Evolutionary conservation across 2,329 filamentous ascomycete genomes (phyloP), one percentile per base, ranked within the genome.

Genomic region (Periconia macrospinosa): DNA sequence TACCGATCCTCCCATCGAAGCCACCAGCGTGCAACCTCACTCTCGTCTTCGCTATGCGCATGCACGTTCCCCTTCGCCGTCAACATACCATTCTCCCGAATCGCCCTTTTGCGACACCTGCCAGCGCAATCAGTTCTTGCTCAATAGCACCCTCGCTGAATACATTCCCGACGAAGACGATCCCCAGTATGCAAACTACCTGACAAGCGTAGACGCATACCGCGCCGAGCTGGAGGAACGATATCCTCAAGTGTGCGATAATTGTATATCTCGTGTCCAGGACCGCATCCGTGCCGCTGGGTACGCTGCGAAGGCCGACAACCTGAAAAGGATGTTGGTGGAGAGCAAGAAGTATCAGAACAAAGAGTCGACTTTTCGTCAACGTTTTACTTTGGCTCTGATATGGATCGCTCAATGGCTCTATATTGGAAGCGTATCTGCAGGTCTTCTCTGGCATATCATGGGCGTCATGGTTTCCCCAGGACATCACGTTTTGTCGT

Each of bases 171-270:
- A 83, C 19, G 75, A 81, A 42, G 76, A 80, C 20, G 84, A 93
- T 60, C 86, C 89, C 0, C 81, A 88, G 49, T 91, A 92, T 70
- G 77, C 76, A 3, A 80, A 85, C 55, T 87, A 87, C 58, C 88
- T 92, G 70, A 81, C 81, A 50, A 82, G 83, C 46, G 88, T 90
- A 63, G 87, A 86, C 59, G 80, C 81, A 35, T 96, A 89, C 71
- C 86, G 87, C 56, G 81, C 80, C 56, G 81, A 86, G 48, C 80
- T 97, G 17, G 92, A 97, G 76, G 80, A 85, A 64, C 84, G 89
- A 47, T 97, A 97, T 68, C 94, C 94, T 0, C 91, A 94, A 68
- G 88, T 96, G 54, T 99, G 94, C 76, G 83, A 83, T 57, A 79
- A 85, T 44, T 99, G 94, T 73, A 88, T 90, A 58, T 88, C 87